These are phyloP conservation scores for Withania somnifera DNA, from an alignment of 305 asterid species.

Conservation along the genomic window DNA sequence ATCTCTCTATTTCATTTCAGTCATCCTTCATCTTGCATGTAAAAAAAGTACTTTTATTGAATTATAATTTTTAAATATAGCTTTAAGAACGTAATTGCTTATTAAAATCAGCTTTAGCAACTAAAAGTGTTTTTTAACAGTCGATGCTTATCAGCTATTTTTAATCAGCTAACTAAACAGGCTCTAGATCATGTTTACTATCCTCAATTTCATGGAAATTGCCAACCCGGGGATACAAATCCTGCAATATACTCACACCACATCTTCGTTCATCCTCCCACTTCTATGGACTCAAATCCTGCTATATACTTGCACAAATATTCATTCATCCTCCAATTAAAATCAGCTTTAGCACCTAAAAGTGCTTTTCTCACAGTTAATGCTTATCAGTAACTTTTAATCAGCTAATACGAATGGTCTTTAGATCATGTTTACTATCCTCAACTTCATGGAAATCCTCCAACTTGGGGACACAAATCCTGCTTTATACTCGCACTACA, in stretches of 20 bases:
- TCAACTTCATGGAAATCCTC: neutral
- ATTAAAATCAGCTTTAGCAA: neutral
- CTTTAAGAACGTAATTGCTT: neutral
- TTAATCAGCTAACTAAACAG: neutral
- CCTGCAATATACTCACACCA: neutral
- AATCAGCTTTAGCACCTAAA: too few species aligned
- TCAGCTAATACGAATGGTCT: too few species aligned
- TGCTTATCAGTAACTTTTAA: too few species aligned
- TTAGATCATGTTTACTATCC: too few species aligned
- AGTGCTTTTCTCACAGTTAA: too few species aligned
- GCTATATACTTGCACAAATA: neutral
- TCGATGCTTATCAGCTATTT: neutral
- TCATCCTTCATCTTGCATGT: neutral
- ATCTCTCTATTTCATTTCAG: neutral
- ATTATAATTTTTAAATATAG: too few species aligned
- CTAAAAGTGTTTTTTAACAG: neutral
- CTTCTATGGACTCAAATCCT: neutral
- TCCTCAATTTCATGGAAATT: neutral
- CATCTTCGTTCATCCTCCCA: neutral
- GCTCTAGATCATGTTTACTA: neutral
- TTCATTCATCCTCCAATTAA: neutral
- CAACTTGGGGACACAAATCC: neutral
- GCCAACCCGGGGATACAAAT: neutral
- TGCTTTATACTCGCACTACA: neutral
- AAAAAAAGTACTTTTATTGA: neutral